Evolutionary conservation across 1,139 yeast species (phyloP).

Genomic region (Yamadazyma conglobata): DNA sequence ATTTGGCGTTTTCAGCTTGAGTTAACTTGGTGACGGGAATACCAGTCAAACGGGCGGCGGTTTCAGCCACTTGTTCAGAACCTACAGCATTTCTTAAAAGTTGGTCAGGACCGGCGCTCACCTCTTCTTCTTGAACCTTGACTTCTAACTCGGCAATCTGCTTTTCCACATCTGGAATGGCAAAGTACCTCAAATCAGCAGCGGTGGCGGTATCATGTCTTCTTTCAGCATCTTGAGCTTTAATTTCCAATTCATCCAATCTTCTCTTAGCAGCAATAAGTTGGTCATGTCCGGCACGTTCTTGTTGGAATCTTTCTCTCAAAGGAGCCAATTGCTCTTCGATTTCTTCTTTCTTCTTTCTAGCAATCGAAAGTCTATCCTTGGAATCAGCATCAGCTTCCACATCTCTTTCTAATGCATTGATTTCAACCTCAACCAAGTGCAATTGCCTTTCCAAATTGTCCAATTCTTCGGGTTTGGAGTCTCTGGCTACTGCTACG

Average conservation of each 20-base stretch:
- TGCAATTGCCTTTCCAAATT: slow-evolving; percentile 89
- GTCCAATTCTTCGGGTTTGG: slow-evolving; percentile 96
- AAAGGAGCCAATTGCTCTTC: slow-evolving; percentile 85
- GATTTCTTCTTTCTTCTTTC: slow-evolving; percentile 73
- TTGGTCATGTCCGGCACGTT: slow-evolving; percentile 88
- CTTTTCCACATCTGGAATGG: slow-evolving; percentile 85
- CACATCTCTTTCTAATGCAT: slow-evolving; percentile 94
- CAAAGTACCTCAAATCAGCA: slow-evolving; percentile 94
- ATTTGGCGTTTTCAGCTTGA: slow-evolving; percentile 90
- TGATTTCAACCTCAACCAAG: slow-evolving; percentile 89
- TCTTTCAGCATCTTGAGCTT: slow-evolving; percentile 96
- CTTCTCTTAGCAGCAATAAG: slow-evolving; percentile 84
- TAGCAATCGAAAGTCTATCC: slow-evolving; percentile 79
- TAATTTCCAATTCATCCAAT: slow-evolving; percentile 86
- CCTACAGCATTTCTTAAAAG: slow-evolving; percentile 88
- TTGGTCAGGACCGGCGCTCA: slow-evolving; percentile 52
- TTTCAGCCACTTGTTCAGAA: slow-evolving; percentile 90
- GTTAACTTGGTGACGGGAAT: slow-evolving; percentile 97
- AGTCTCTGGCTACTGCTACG: slow-evolving; percentile 97
- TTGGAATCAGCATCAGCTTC: slow-evolving; percentile 84
- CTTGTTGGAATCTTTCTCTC: slow-evolving; percentile 81
- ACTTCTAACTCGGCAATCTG: slow-evolving; percentile 73
- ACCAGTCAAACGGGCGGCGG: slow-evolving; percentile 96
- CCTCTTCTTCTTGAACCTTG: slow-evolving; percentile 71
- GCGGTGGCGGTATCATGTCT: slow-evolving; percentile 92